phyloP scores from a whole-genome alignment of 331 rosid genomes.

The Telfairia occidentalis region DNA sequence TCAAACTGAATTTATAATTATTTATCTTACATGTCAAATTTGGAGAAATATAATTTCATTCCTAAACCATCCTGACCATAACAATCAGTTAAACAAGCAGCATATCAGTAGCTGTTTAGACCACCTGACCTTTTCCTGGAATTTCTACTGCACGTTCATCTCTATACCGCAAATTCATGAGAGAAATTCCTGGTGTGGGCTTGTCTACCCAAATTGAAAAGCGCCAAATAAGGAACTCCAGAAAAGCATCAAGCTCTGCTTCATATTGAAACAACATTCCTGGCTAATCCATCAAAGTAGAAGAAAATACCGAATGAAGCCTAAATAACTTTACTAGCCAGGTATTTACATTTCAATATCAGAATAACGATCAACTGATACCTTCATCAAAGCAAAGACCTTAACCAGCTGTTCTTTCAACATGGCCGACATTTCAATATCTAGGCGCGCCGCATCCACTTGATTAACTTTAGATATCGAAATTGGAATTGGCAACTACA shows the following conservation, averaged over 20 bases:
- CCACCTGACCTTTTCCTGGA: slow-evolving; percentile 59
- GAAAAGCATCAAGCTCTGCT: slow-evolving; percentile 98
- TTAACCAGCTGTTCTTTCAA: slow-evolving; percentile 91
- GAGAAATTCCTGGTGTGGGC: slow-evolving; percentile 93
- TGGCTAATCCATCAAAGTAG: slow-evolving; percentile 75
- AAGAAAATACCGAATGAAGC: slow-evolving; percentile 24
- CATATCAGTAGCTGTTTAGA: slow-evolving; percentile 1
- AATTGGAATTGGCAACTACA: slow-evolving; percentile 58
- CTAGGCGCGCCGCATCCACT: slow-evolving; percentile 87
- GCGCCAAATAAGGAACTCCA: slow-evolving; percentile 97
- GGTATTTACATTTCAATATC: not conserved
- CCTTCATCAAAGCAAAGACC: slow-evolving; percentile 94
- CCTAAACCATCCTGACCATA: not conserved
- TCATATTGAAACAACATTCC: slow-evolving; percentile 99
- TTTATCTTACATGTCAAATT: not conserved
- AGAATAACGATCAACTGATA: slow-evolving; percentile 18
- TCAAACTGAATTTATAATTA: not conserved
- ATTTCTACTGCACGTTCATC: slow-evolving; percentile 69
- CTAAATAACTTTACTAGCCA: not conserved
- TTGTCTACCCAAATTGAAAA: slow-evolving; percentile 98
- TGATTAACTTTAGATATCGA: slow-evolving; percentile 97
- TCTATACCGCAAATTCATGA: slow-evolving; percentile 93
- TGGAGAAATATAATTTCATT: not conserved
- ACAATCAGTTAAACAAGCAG: not conserved
- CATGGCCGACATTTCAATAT: slow-evolving; percentile 97